Conservation (phyloP, 441 rosid genomes). For the Isatis lusitanica region DNA sequence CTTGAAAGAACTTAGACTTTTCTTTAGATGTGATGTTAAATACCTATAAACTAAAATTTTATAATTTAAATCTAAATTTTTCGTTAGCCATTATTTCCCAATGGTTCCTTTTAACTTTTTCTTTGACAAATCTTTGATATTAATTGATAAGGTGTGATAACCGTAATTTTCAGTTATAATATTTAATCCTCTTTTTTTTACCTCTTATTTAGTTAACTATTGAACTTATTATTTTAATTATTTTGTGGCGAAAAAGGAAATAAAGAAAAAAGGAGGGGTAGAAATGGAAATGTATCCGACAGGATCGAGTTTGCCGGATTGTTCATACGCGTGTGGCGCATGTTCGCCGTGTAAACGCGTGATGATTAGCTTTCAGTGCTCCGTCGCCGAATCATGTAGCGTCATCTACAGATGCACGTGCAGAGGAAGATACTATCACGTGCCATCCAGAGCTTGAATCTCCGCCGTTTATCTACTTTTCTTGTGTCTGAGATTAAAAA, state of each 20-base stretch:
- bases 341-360: constrained; percentile 74
- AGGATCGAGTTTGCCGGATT: constrained; percentile 71
- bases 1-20: background rate
- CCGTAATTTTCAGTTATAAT: background rate
- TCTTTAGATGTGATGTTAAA: background rate
- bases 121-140: background rate
- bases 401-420: constrained; percentile 66
- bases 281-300: constrained; percentile 51
- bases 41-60: background rate
- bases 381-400: constrained; percentile 62
- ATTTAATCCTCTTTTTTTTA: background rate
- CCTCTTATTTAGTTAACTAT: too few relatives aligned
- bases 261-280: constrained; percentile 15
- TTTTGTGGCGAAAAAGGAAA: constrained; percentile 9
- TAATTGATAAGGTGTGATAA: background rate
- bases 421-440: constrained; percentile 74
- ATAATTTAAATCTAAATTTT: background rate
- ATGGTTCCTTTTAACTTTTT: background rate
- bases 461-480: constrained; percentile 8
- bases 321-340: constrained; percentile 65
- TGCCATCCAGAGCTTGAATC: constrained; percentile 54
- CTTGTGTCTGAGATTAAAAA: constrained; percentile 8
- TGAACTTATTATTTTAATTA: background rate
- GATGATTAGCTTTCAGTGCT: constrained; percentile 67
- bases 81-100: background rate